phyloP scores from a whole-genome alignment of 345 rosid genomes.

The Euphorbia lathyris region DNA sequence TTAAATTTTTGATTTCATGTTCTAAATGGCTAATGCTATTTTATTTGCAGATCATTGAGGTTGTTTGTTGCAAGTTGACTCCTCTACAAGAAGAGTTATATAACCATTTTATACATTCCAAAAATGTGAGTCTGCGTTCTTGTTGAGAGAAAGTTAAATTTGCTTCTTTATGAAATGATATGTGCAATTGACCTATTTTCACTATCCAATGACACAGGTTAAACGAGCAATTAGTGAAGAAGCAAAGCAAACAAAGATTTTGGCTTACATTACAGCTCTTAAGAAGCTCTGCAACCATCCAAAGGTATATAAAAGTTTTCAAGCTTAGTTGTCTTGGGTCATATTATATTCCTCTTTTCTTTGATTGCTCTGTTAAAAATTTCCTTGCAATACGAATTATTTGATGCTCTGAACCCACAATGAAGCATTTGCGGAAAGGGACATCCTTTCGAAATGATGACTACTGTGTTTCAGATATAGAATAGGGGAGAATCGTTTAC shows the following conservation, averaged over 20 bases:
- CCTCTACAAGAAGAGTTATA: constrained; percentile 83
- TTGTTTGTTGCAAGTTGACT: constrained; percentile 97
- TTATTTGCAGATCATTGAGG: constrained; percentile 83
- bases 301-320: constrained; percentile 46
- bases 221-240: constrained; percentile 77
- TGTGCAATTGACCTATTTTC: not conserved
- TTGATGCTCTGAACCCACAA: not conserved
- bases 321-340: not conserved
- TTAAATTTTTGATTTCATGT: not conserved
- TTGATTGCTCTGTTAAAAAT: not conserved
- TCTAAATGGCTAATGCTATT: constrained; percentile 8
- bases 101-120: constrained; percentile 90
- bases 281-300: constrained; percentile 99
- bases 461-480: not conserved
- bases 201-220: constrained; percentile 49
- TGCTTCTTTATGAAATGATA: not conserved
- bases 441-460: not conserved
- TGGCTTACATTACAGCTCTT: constrained; percentile 97
- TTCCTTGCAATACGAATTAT: not conserved
- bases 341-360: not conserved
- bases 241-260: constrained; percentile 77
- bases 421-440: not conserved
- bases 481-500: not conserved
- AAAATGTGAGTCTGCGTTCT: constrained; percentile 61
- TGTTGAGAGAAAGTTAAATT: constrained; percentile 7